A percentile compares a stretch with the other conserved stretches of the same genome.
These are phyloP conservation scores for Auricularia heimuer DNA, from an alignment of 768 basidiomycete genomes.

Conservation along the genomic window DNA sequence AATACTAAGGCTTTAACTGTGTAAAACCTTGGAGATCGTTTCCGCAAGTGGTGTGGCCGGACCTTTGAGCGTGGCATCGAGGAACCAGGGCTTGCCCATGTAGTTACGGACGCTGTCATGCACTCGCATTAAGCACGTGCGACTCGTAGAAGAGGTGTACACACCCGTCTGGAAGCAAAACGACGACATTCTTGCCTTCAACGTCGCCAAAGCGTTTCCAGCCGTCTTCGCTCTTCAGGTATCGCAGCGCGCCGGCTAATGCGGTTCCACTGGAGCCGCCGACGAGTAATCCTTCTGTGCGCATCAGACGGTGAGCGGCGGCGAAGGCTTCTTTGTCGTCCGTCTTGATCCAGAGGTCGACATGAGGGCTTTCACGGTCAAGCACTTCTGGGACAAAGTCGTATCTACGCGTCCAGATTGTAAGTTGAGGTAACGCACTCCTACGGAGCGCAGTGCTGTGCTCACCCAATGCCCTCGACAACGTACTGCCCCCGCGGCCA, in stretches of 20 bases:
- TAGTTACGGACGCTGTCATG: slow-evolving; percentile 72
- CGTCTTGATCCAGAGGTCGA: slow-evolving; percentile 83
- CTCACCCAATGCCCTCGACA: slow-evolving; percentile 87
- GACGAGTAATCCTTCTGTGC: slow-evolving; percentile 77
- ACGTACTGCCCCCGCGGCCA: slow-evolving; percentile 49
- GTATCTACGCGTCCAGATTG: slow-evolving; percentile 30
- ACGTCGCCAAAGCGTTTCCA: slow-evolving; percentile 44
- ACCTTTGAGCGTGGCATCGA: slow-evolving; percentile 50
- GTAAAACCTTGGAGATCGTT: slow-evolving; percentile 34
- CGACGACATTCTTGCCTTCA: slow-evolving; percentile 76
- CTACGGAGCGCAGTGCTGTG: not conserved
- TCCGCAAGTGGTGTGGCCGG: slow-evolving; percentile 45
- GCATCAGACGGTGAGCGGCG: slow-evolving; percentile 67
- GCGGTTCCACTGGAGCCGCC: slow-evolving; percentile 92
- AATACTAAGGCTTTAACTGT: not conserved
- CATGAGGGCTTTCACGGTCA: slow-evolving; percentile 43
- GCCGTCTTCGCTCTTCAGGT: slow-evolving; percentile 67
- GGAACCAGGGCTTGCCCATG: slow-evolving; percentile 90
- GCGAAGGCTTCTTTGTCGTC: slow-evolving; percentile 72
- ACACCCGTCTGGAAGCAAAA: slow-evolving; percentile 85
- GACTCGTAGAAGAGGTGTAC: slow-evolving; percentile 16
- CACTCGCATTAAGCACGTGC: too few species aligned
- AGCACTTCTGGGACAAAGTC: slow-evolving; percentile 88
- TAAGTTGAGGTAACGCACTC: too few species aligned
- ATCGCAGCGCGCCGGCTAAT: slow-evolving; percentile 64